phyloP scores from a whole-genome alignment of 2,329 filamentous ascomycete genomes.

The Colletotrichum caudatum region DNA sequence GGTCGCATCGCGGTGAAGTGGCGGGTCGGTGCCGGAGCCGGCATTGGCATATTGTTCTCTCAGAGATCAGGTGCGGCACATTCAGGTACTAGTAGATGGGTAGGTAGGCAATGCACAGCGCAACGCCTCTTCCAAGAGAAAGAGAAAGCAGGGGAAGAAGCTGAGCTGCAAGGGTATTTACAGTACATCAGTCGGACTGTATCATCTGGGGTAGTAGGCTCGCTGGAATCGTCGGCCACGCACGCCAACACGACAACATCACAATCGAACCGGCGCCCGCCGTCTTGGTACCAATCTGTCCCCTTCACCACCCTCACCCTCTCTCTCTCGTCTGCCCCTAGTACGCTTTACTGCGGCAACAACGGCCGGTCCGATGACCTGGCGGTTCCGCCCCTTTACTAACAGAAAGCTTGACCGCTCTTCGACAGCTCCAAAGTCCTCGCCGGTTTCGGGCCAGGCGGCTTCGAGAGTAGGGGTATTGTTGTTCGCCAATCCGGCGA shows the following conservation, averaged over 20 bases:
- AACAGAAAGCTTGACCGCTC: slow-evolving; percentile 3
- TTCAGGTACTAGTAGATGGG: no score
- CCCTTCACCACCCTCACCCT: not conserved
- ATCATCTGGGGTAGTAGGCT: not conserved
- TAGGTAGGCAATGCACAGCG: no score
- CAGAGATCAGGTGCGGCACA: not conserved
- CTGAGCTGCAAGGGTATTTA: not conserved
- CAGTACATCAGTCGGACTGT: no score
- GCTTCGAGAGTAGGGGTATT: not conserved
- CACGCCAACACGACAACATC: not conserved
- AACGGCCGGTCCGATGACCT: slow-evolving; percentile 9
- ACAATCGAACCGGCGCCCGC: not conserved
- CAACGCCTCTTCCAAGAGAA: no score
- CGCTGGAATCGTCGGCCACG: slow-evolving; percentile 21
- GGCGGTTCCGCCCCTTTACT: not conserved
- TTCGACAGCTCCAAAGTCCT: not conserved
- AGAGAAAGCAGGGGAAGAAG: not conserved
- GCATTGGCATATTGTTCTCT: not conserved
- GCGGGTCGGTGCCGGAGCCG: slow-evolving; percentile 11
- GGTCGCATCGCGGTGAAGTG: not conserved
- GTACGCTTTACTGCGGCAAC: slow-evolving; percentile 1
- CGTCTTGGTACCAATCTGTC: not conserved
- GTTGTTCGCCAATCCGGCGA: not conserved
- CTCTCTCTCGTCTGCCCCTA: not conserved
- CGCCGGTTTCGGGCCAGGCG: not conserved